Evolutionary conservation across 768 basidiomycete species (phyloP), one percentile per base, ranked within the genome.

Genomic region (Amanita rimosa): DNA sequence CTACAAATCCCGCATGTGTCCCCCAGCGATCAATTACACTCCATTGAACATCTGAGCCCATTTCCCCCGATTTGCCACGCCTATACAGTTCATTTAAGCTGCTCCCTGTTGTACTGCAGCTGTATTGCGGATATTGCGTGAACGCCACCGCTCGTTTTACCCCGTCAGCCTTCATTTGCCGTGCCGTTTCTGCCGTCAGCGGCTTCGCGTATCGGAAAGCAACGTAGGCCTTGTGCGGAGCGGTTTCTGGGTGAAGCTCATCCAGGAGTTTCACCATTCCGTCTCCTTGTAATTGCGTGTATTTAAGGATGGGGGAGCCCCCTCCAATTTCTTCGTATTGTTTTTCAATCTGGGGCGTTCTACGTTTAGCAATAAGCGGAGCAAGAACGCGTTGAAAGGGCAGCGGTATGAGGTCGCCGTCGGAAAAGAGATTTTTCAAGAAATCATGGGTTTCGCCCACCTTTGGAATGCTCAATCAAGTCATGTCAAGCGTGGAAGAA

Each of bases 1-100:
- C 91, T 52, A 99, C 76, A 58, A 98, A 87, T 3, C 96, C 96
- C 4, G 85, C 74, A 63, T 99, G 89, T 8, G 90, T 91, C 7
- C 92, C 93, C 96, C 96, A 99, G 22, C 96, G 78, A 67, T 99
- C 96, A 60, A 99, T 86, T 5, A 98, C 93, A 61, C 89, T 95
- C 96, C 96, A 99, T 58, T 91, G 78, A 19, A 99, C 75, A 56
- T 67, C 71, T 8, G 33, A 42, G 44, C 74, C 83, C 55, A 72
- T 66, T 46, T 77, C 82, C 24, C 82, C 83, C 33, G 70, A 67
- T 57, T 72, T 78, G 45, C 78, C 77, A 57, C 65, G 68, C 61
- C 85, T 70, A 58, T 78, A 94, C 22, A 99, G 67, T 63, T 99
- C 96, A 59, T 98, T 99, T 60, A 99, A 61, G 62, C 90, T 94